Conservation (phyloP, 371 early-diverging fungal genomes). For the Blastocladiella emersonii region DNA sequence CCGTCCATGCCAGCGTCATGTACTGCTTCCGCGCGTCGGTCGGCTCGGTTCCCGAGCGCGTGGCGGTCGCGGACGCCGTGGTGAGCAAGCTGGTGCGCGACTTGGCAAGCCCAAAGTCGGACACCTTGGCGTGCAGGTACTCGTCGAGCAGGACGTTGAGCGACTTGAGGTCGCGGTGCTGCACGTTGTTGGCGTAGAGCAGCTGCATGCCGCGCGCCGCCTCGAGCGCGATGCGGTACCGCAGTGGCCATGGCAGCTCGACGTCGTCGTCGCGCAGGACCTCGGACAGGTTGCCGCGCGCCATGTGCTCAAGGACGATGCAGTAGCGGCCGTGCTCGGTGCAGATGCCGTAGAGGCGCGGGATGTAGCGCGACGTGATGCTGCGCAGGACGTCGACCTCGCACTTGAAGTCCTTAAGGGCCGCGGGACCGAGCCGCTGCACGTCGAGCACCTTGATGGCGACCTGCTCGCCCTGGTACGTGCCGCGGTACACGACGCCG, state of each 20-base stretch:
- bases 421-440: too few relatives aligned
- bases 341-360: background rate
- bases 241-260: constrained; percentile 13
- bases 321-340: constrained; percentile 8
- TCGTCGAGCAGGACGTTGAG: background rate
- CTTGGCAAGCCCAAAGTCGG: background rate
- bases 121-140: background rate
- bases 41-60: background rate
- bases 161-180: background rate
- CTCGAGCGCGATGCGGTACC: constrained; percentile 24
- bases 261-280: constrained; percentile 14
- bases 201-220: constrained; percentile 25
- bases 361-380: background rate
- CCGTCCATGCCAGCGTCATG: background rate
- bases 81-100: background rate
- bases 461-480: background rate
- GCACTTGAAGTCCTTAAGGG: too few relatives aligned
- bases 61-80: background rate
- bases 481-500: background rate
- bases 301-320: constrained; percentile 24
- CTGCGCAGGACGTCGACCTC: background rate
- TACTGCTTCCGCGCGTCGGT: background rate
- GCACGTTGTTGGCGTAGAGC: constrained; percentile 20
- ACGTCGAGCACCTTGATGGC: too few relatives aligned
- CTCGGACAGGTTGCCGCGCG: constrained; percentile 21